Evolutionary conservation across 2,329 filamentous ascomycete species (phyloP), one percentile per base, ranked within the genome.

Genomic region (Raffaelea albimanens): DNA sequence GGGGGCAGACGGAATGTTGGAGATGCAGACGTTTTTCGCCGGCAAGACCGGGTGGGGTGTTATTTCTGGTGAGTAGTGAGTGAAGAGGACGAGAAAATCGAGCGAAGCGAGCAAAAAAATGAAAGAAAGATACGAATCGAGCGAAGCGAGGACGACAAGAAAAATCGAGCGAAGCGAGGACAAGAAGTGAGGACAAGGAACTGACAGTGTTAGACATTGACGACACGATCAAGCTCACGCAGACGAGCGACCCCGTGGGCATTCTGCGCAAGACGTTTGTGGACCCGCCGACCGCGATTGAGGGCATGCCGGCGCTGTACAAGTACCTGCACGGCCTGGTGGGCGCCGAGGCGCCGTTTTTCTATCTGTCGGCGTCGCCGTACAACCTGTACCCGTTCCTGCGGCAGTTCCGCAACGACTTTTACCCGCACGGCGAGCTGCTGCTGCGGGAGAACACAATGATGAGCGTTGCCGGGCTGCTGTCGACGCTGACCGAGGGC

Each of bases 321-420:
- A 66, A 69, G 20, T 72, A 82, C 47, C 71, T 95, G 11, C 69
- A 82, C 40, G 62, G 66, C 5, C 55, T 71, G 4, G 58, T 82
- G 21, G 68, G 71, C 1, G 59, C 74, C 9, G 71, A 74, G 9
- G 83, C 88, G 2, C 78, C 88, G 0, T 95, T 87, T 75, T 95
- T 95, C 70, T 97, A 97, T 64, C 76, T 97, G 42, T 94, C 87
- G 0, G 90, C 91, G 0, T 95, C 89, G 0, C 91, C 91, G 0
- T 96, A 96, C 70, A 95, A 94, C 57, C 76, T 97, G 10, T 96
- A 96, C 60, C 85, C 87, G 0, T 93, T 96, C 65, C 74, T 97
- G 21, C 82, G 76, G 48, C 63, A 73, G 1, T 97, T 97, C 66
- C 73, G 88, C 33, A 68, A 82, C 46, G 61, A 72, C 2, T 68